Percentiles rank a stretch among this genome's conserved stretches.
Evolutionary conservation across 805 yeast genomes (phyloP).

Genomic region (Torulaspora gathmanii): DNA sequence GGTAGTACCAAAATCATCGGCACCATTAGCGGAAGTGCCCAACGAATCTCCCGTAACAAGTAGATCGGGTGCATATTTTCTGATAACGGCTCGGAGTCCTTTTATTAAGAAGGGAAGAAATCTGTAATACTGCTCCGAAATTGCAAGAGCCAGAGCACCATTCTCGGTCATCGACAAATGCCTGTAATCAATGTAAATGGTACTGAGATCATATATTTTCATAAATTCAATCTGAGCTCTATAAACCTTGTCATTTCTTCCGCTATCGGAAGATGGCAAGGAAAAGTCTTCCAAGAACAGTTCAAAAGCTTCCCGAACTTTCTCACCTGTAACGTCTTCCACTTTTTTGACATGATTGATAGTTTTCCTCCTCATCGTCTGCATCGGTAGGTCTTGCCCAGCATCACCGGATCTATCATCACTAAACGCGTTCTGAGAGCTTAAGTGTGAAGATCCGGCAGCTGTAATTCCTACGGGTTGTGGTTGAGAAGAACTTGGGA

Average conservation of each 20-base stretch:
- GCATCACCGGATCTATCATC: constrained; percentile 18
- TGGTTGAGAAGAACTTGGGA: constrained; percentile 31
- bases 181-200: constrained; percentile 79
- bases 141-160: constrained; percentile 85
- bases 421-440: constrained; percentile 24
- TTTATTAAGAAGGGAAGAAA: constrained; percentile 78
- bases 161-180: constrained; percentile 72
- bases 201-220: constrained; percentile 67
- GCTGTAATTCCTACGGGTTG: constrained; percentile 13
- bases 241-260: constrained; percentile 52
- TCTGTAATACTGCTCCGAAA: constrained; percentile 86
- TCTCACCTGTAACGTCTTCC: constrained; percentile 86
- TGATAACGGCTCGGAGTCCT: constrained; percentile 70
- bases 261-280: constrained; percentile 35
- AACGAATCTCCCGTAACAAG: constrained; percentile 44
- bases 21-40: constrained; percentile 21
- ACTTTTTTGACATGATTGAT: constrained; percentile 76
- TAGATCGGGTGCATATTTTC: constrained; percentile 68
- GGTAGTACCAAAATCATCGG: constrained; percentile 31
- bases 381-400: constrained; percentile 26
- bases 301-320: constrained; percentile 87
- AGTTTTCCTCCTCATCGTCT: constrained; percentile 47
- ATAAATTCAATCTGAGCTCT: constrained; percentile 76
- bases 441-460: constrained; percentile 20
- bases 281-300: constrained; percentile 67